These are phyloP conservation scores for Aspergillus caelatus DNA, from an alignment of 2,329 filamentous ascomycete species.

Conservation along the genomic window DNA sequence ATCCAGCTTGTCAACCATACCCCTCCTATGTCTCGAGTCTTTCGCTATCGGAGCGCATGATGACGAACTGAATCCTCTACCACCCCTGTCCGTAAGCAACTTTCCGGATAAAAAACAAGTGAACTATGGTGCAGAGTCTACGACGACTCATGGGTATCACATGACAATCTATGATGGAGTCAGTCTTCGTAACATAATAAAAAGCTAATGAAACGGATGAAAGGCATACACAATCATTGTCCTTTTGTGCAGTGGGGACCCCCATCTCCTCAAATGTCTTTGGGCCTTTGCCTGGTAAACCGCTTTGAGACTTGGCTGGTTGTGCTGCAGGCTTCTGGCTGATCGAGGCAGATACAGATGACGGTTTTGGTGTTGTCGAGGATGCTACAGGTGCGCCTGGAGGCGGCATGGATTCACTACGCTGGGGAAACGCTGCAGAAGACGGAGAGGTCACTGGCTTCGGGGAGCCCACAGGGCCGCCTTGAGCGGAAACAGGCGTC, in stretches of 20 bases:
- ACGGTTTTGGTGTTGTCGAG: slow-evolving; percentile 42
- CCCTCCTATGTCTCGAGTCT: background rate
- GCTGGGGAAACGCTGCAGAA: slow-evolving; percentile 36
- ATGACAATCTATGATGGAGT: slow-evolving; percentile 39
- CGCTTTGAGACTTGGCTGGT: slow-evolving; percentile 33
- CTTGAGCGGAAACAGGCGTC: slow-evolving; percentile 32
- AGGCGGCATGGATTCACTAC: slow-evolving; percentile 33
- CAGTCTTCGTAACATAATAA: slow-evolving; percentile 10
- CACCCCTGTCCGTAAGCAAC: slow-evolving; percentile 6
- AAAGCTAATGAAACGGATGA: background rate
- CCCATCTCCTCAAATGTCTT: slow-evolving; percentile 99
- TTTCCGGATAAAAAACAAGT: slow-evolving; percentile 23
- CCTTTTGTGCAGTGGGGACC: slow-evolving; percentile 78
- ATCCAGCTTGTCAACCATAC: background rate
- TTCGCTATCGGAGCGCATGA: background rate
- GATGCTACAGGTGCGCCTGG: slow-evolving; percentile 44
- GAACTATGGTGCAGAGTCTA: slow-evolving; percentile 16
- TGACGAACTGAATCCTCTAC: background rate
- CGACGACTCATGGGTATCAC: slow-evolving; percentile 38
- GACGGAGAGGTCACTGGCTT: slow-evolving; percentile 33
- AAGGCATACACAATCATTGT: slow-evolving; percentile 82
- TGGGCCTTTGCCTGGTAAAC: slow-evolving; percentile 70
- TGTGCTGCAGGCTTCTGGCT: slow-evolving; percentile 39
- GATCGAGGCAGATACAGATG: slow-evolving; percentile 30
- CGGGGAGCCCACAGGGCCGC: slow-evolving; percentile 29